A percentile compares a stretch with the other conserved stretches of the same genome.
phyloP scores from a whole-genome alignment of 78 protist species.

The Polysphondylium violaceum region DNA sequence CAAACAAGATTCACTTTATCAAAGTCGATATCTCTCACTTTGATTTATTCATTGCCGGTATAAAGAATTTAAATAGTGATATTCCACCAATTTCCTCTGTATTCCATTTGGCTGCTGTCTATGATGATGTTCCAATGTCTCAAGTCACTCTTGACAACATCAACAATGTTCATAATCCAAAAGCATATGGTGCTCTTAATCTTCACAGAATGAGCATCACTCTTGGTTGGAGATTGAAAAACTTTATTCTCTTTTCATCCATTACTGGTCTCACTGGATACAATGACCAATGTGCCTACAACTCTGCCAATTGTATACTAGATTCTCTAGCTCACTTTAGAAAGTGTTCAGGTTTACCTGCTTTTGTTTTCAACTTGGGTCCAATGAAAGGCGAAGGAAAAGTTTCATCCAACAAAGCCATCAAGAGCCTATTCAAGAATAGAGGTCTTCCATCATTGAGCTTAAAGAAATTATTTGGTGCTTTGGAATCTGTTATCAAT shows the following conservation, averaged over 20 bases:
- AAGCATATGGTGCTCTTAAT: slow-evolving; percentile 78
- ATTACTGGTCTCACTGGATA: slow-evolving; percentile 70
- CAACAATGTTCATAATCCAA: slow-evolving; percentile 52
- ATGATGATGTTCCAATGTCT: slow-evolving; percentile 37
- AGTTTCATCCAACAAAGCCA: slow-evolving; percentile 38
- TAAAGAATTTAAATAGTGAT: not conserved
- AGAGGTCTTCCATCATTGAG: slow-evolving; percentile 48
- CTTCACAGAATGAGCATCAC: slow-evolving; percentile 35
- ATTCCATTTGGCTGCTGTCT: slow-evolving; percentile 77
- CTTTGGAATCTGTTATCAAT: slow-evolving; percentile 18
- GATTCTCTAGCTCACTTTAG: slow-evolving; percentile 74
- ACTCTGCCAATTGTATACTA: slow-evolving; percentile 82
- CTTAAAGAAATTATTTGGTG: slow-evolving; percentile 40
- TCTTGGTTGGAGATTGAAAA: slow-evolving; percentile 20
- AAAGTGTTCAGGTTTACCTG: slow-evolving; percentile 28
- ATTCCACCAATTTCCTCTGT: slow-evolving; percentile 61
- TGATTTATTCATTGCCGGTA: not conserved
- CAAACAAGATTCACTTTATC: not conserved
- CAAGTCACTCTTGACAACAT: slow-evolving; percentile 2
- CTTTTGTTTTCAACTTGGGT: slow-evolving; percentile 70
- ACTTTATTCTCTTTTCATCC: slow-evolving; percentile 77
- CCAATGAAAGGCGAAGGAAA: slow-evolving; percentile 62
- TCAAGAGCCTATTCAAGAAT: slow-evolving; percentile 1
- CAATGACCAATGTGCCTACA: slow-evolving; percentile 78
- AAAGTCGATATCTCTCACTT: slow-evolving; percentile 22